phyloP scores from a whole-genome alignment of 1,284 basidiomycete genomes.

The Phellopilus nigrolimitatus region DNA sequence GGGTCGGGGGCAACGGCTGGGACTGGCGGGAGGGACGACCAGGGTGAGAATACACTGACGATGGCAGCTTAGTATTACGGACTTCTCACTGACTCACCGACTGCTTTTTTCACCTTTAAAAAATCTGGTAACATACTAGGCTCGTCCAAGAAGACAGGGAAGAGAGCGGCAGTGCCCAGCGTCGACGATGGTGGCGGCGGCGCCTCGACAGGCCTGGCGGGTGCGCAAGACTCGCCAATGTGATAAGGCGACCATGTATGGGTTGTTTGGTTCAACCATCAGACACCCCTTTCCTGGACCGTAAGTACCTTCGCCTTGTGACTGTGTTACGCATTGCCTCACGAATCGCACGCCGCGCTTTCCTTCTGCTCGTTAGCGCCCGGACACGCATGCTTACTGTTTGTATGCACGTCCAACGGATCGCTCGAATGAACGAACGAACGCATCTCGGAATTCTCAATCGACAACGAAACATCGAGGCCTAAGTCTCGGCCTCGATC shows the following conservation, averaged over 20 bases:
- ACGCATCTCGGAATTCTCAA: neutral
- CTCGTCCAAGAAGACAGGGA: conserved; percentile 9
- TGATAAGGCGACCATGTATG: conserved; percentile 8
- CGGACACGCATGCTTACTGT: neutral
- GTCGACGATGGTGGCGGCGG: conserved; percentile 1
- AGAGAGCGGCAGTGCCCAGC: neutral
- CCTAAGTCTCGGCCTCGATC: neutral
- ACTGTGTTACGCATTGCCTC: neutral
- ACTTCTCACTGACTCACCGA: neutral
- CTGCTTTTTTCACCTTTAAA: neutral
- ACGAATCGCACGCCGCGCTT: neutral
- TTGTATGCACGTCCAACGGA: neutral
- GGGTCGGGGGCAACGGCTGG: neutral
- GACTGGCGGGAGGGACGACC: conserved; percentile 9
- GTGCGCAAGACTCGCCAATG: conserved; percentile 6
- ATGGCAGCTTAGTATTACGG: neutral
- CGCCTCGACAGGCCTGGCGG: neutral
- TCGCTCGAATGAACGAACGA: neutral
- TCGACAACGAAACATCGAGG: too few relatives aligned
- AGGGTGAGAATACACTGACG: neutral
- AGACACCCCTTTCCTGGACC: conserved; percentile 13
- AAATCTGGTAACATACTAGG: neutral
- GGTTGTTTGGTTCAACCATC: conserved; percentile 1
- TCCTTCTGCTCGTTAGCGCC: neutral
- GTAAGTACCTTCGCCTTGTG: neutral